Percentiles rank a stretch among this genome's conserved stretches.
Conservation (phyloP, 305 asterid genomes). For the Solanum hybrid region DNA sequence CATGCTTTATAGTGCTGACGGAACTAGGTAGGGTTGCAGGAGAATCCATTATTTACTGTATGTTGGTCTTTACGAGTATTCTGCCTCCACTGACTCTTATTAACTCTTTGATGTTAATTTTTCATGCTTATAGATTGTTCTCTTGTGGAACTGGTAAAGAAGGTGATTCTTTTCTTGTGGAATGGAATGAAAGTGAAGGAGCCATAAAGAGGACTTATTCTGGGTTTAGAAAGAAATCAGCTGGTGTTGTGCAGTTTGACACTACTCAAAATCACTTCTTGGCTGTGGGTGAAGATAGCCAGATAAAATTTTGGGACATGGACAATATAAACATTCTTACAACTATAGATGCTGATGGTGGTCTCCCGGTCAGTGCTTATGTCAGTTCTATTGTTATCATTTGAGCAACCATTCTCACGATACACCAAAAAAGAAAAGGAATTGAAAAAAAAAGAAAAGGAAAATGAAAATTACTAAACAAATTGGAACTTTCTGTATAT, state of each 20-base stretch:
- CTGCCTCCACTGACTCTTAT: neutral
- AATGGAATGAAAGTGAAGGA: slow-evolving; percentile 91
- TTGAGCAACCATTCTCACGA: neutral
- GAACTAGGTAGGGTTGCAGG: slow-evolving; percentile 41
- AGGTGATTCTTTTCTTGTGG: slow-evolving; percentile 79
- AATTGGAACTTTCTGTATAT: neutral
- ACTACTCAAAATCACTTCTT: slow-evolving; percentile 69
- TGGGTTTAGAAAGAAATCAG: slow-evolving; percentile 60
- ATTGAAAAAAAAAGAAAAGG: neutral
- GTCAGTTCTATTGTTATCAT: slow-evolving; percentile 5
- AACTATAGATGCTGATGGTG: slow-evolving; percentile 64
- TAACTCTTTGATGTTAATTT: slow-evolving; percentile 1
- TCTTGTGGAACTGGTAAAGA: slow-evolving; percentile 85
- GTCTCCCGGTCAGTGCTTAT: slow-evolving; percentile 48
- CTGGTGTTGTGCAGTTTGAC: slow-evolving; percentile 71
- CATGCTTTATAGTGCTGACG: slow-evolving; percentile 82
- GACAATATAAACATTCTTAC: slow-evolving; percentile 45
- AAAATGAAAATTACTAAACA: neutral
- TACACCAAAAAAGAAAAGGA: neutral
- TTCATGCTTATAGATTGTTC: slow-evolving; percentile 48
- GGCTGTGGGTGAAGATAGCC: slow-evolving; percentile 78
- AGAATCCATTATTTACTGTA: neutral
- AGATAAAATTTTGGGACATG: slow-evolving; percentile 88
- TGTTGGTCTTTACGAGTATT: neutral
- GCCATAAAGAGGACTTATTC: slow-evolving; percentile 61